Conservation (phyloP, 2,329 filamentous ascomycete species). For the Phoma sp. region DNA sequence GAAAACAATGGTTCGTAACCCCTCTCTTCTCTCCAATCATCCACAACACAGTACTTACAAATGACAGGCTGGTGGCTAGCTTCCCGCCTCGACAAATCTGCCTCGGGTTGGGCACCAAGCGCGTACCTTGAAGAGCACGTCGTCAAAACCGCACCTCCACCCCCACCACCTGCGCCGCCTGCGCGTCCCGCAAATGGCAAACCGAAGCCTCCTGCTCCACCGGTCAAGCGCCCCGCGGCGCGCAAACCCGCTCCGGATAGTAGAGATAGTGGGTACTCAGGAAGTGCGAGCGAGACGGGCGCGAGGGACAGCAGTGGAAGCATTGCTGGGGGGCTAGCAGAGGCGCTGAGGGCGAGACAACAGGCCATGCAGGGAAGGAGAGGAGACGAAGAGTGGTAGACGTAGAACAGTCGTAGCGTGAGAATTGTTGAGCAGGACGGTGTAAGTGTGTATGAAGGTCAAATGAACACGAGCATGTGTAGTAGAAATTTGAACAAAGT, state of each 20-base stretch:
- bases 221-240: constrained; percentile 76
- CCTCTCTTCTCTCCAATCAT: neutral
- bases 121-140: constrained; percentile 90
- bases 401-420: neutral
- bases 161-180: constrained; percentile 53
- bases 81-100: constrained; percentile 69
- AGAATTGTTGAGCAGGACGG: neutral
- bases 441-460: neutral
- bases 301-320: constrained; percentile 51
- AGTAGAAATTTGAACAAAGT: constrained; percentile 1
- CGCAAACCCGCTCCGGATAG: constrained; percentile 75
- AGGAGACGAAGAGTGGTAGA: constrained; percentile 47
- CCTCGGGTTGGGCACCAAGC: constrained; percentile 92
- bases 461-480: neutral
- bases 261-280: constrained; percentile 67
- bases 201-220: constrained; percentile 76
- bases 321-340: constrained; percentile 58
- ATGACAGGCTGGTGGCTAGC: constrained; percentile 91
- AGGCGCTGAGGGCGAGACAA: constrained; percentile 57
- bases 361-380: constrained; percentile 56
- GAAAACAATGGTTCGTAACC: constrained; percentile 82
- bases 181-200: constrained; percentile 72
- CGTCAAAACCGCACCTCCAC: constrained; percentile 60
- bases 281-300: constrained; percentile 46
- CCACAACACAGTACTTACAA: constrained; percentile 25